A percentile compares a stretch with the other conserved stretches of the same genome.
Evolutionary conservation across 495 filamentous ascomycete species (phyloP).

Genomic region (Penicillium dipodomyicola): DNA sequence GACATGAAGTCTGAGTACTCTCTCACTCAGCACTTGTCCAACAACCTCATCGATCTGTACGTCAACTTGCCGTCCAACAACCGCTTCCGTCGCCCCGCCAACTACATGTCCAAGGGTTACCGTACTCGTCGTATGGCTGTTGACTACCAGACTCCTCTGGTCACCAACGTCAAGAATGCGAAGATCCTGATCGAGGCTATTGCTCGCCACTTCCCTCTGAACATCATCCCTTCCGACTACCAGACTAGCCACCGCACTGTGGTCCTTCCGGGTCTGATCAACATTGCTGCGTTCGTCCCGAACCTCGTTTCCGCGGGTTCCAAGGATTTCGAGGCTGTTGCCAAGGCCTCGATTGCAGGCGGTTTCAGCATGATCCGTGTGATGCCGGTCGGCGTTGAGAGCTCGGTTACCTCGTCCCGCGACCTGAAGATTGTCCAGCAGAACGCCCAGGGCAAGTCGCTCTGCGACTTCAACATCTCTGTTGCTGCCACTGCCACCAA

Average conservation of each 20-base stretch:
- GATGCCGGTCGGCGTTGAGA: slow-evolving; percentile 73
- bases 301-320: slow-evolving; percentile 62
- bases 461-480: slow-evolving; percentile 85
- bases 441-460: slow-evolving; percentile 63
- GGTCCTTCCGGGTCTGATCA: slow-evolving; percentile 73
- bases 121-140: slow-evolving; percentile 95
- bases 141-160: slow-evolving; percentile 94
- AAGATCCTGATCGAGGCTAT: slow-evolving; percentile 96
- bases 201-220: slow-evolving; percentile 78
- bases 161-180: slow-evolving; percentile 98
- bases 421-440: slow-evolving; percentile 73
- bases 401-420: slow-evolving; percentile 68
- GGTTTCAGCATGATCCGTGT: slow-evolving; percentile 85
- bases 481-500: slow-evolving; percentile 77
- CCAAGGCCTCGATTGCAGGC: slow-evolving; percentile 69
- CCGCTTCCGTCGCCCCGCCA: slow-evolving; percentile 89
- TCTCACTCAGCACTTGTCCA: slow-evolving; percentile 88
- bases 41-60: slow-evolving; percentile 96
- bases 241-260: slow-evolving; percentile 82
- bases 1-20: slow-evolving; percentile 95
- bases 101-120: slow-evolving; percentile 98
- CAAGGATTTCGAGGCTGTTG: slow-evolving; percentile 67
- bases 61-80: slow-evolving; percentile 99
- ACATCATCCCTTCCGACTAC: slow-evolving; percentile 78
- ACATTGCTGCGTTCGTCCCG: slow-evolving; percentile 77